These are phyloP conservation scores for Cladophialophora chaetospira DNA, from an alignment of 2,329 filamentous ascomycete species.

Conservation along the genomic window DNA sequence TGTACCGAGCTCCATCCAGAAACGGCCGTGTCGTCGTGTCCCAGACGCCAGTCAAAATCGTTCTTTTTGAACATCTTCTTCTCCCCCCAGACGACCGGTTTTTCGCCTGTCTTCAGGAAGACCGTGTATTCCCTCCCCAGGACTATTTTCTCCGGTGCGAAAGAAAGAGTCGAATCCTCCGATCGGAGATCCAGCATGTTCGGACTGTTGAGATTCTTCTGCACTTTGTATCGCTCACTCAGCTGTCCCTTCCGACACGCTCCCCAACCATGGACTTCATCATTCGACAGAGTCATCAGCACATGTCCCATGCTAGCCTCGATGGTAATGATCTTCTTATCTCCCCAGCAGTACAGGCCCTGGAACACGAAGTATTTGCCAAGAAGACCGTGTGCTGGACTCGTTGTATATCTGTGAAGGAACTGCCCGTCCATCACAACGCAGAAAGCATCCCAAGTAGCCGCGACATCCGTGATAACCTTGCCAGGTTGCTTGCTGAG, in stretches of 20 bases:
- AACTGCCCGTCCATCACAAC: slow-evolving; percentile 51
- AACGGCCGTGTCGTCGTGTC: slow-evolving; percentile 5
- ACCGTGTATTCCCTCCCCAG: slow-evolving; percentile 88
- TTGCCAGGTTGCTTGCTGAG: not conserved
- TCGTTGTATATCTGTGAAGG: too few relatives aligned
- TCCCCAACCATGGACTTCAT: slow-evolving; percentile 85
- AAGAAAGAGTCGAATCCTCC: slow-evolving; percentile 45
- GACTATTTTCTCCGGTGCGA: slow-evolving; percentile 66
- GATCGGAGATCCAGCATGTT: slow-evolving; percentile 58
- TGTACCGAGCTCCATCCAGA: slow-evolving; percentile 26
- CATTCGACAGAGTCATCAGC: slow-evolving; percentile 71
- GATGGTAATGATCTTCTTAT: slow-evolving; percentile 38
- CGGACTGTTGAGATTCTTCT: slow-evolving; percentile 59
- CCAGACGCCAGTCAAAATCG: not conserved
- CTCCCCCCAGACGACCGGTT: slow-evolving; percentile 18
- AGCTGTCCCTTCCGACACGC: slow-evolving; percentile 83
- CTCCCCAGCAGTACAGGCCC: not conserved
- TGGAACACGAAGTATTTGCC: too few relatives aligned
- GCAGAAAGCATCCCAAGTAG: slow-evolving; percentile 77
- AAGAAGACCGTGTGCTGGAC: too few relatives aligned
- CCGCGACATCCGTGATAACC: slow-evolving; percentile 57
- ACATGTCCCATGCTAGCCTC: slow-evolving; percentile 77
- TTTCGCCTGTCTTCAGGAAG: slow-evolving; percentile 53
- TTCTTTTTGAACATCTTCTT: slow-evolving; percentile 5
- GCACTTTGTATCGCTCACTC: slow-evolving; percentile 56